Conservation (phyloP, 2,329 filamentous ascomycete genomes). For the Alternaria ethzedia region DNA sequence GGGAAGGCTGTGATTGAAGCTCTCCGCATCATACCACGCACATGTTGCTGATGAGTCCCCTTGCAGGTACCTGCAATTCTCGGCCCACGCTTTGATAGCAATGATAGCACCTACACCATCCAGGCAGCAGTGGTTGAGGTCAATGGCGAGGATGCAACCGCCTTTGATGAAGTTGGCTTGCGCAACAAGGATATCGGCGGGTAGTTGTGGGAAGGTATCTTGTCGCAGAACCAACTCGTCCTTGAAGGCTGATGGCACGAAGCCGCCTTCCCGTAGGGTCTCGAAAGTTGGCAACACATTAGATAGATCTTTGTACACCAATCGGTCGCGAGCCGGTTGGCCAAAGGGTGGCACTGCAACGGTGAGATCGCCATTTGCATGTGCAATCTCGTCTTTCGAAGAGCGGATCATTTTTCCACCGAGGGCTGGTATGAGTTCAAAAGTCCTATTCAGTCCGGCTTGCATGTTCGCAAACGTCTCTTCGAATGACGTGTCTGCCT, state of each 20-base stretch:
- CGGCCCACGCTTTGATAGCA: constrained; percentile 31
- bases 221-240: constrained; percentile 21
- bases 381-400: constrained; percentile 37
- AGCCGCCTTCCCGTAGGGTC: constrained; percentile 17
- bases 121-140: constrained; percentile 28
- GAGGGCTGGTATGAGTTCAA: constrained; percentile 48
- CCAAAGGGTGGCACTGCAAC: constrained; percentile 25
- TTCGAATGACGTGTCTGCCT: constrained; percentile 28
- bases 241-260: constrained; percentile 24
- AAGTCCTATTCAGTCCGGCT: constrained; percentile 43
- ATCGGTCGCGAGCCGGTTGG: neutral
- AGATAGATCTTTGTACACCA: constrained; percentile 29
- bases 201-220: constrained; percentile 21
- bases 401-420: constrained; percentile 45
- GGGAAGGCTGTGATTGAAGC: constrained; percentile 31
- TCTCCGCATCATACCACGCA: constrained; percentile 28
- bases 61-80: constrained; percentile 31
- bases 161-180: constrained; percentile 40
- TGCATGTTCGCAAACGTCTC: constrained; percentile 43
- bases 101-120: constrained; percentile 32
- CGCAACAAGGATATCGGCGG: constrained; percentile 31
- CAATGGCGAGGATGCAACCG: constrained; percentile 27
- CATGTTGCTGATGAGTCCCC: constrained; percentile 26
- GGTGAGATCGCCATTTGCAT: constrained; percentile 32
- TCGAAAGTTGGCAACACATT: constrained; percentile 25